A percentile compares a stretch with the other conserved stretches of the same genome.
Conservation (phyloP, 2,329 filamentous ascomycete species). For the Penicillium sp. region DNA sequence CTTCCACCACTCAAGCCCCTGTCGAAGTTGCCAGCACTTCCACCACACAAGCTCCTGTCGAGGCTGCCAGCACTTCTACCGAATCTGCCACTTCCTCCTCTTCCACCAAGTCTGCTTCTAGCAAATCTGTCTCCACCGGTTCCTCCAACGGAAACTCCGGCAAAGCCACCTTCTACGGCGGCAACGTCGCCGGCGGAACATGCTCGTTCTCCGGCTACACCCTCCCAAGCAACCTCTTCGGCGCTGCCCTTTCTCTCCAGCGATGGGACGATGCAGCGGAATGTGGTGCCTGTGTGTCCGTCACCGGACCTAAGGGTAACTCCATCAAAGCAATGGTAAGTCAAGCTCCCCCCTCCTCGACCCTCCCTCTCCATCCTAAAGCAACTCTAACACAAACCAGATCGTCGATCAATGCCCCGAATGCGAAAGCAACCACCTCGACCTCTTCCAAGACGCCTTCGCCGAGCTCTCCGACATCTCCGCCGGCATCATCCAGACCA, state of each 20-base stretch:
- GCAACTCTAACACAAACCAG: conserved; percentile 28
- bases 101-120: conserved; percentile 5
- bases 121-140: not conserved
- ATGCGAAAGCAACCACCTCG: conserved; percentile 55
- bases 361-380: no score
- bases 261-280: conserved; percentile 56
- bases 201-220: conserved; percentile 66
- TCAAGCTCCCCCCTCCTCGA: not conserved
- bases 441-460: conserved; percentile 57
- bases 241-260: conserved; percentile 60
- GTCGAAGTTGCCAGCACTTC: conserved; percentile 5
- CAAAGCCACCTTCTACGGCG: conserved; percentile 55
- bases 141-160: conserved; percentile 32
- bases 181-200: conserved; percentile 58
- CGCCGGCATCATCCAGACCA: conserved; percentile 51
- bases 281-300: conserved; percentile 63
- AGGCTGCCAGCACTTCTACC: conserved; percentile 8
- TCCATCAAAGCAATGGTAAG: conserved; percentile 64
- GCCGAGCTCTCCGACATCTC: conserved; percentile 45
- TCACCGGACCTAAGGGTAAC: conserved; percentile 53
- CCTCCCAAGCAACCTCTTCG: conserved; percentile 57
- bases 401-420: conserved; percentile 59
- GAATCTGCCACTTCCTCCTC: conserved; percentile 12
- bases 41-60: not conserved
- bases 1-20: not conserved